Evolutionary conservation across 331 rosid species (phyloP), one percentile per base, ranked within the genome.

Genomic region (Ulmus americana): DNA sequence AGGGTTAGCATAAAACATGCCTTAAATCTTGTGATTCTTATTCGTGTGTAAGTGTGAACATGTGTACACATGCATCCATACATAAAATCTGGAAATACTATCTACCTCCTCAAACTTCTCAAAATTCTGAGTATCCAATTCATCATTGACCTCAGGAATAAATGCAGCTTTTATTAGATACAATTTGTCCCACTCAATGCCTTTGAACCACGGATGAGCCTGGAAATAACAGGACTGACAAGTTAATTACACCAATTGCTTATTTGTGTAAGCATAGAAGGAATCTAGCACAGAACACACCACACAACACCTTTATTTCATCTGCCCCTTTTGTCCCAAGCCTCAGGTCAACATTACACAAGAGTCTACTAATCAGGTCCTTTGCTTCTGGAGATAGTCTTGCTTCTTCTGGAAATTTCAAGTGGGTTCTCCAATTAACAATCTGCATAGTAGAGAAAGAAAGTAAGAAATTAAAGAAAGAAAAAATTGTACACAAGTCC

Each of bases 381-480:
- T 85, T 94, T 39, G 99, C 96, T 63, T 94, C 97, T 8, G 81
- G 82, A 22, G 99, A 90, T 41, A 94, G 90, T 67, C 77, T 85
- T 53, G 95, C 97, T 83, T 94, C 99, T 75, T 94, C 99, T 7
- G 99, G 99, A 81, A 94, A 94, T 78, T 94, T 87, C 78, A 94
- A 80, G 83, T 94, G 83, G 41, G 82, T 82, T 84, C 92, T 87
- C 99, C 97, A 94, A 77, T 85, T 90, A 69, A 94, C 99, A 79
- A 94, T 94, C 99, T 94, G 88, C 78, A 81, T n/a, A 74, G 69
- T 69, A 55, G 70, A 76, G 46, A 73, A 79, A 41, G 18, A 45
- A 48, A 46, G 59, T 52, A 28, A 55, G 35, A 59, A 38, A 10
- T 73, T 20, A 3, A 6, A 46, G 51, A 6, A 46, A 14, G n/a